A percentile compares a stretch with the other conserved stretches of the same genome.
phyloP scores from a whole-genome alignment of 495 filamentous ascomycete species.

The Friedmanniomyces endolithicus region DNA sequence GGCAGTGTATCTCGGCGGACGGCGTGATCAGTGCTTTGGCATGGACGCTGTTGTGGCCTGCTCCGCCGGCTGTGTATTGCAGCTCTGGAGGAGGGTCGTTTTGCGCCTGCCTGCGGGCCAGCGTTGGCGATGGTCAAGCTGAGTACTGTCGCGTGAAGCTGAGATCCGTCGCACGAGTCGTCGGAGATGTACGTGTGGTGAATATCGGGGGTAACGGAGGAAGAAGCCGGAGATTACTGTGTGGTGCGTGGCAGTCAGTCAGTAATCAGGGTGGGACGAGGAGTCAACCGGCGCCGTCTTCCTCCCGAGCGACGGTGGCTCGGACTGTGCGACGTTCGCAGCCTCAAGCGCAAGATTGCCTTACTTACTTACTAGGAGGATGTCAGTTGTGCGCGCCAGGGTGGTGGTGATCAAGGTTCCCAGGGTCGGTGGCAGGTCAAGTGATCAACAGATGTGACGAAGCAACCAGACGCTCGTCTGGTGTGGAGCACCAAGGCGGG shows the following conservation, averaged over 20 bases:
- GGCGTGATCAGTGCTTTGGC: slow-evolving; percentile 17
- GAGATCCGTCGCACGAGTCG: neutral
- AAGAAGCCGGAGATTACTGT: neutral
- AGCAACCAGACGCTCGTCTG: too few species aligned
- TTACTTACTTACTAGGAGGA: too few species aligned
- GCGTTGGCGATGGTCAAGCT: slow-evolving; percentile 1
- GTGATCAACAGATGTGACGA: too few species aligned
- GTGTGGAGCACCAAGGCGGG: too few species aligned
- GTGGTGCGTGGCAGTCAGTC: slow-evolving; percentile 13
- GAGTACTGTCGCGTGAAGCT: neutral
- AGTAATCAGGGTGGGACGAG: too few species aligned
- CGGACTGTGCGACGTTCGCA: too few species aligned
- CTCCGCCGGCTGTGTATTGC: slow-evolving; percentile 6
- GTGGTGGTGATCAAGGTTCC: too few species aligned
- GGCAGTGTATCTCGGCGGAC: slow-evolving; percentile 39
- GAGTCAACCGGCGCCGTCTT: too few species aligned
- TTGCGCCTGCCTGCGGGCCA: slow-evolving; percentile 7
- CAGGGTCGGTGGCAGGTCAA: too few species aligned
- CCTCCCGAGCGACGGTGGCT: too few species aligned
- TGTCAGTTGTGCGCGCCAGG: too few species aligned
- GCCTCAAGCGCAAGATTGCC: too few species aligned
- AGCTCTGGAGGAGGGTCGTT: slow-evolving; percentile 10
- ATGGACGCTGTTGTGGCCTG: slow-evolving; percentile 18
- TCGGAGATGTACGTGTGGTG: neutral
- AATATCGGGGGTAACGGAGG: neutral